Evolutionary conservation across 306 rosid species (phyloP), one percentile per base, ranked within the genome.

Genomic region (Astragalus glycyphyllos): DNA sequence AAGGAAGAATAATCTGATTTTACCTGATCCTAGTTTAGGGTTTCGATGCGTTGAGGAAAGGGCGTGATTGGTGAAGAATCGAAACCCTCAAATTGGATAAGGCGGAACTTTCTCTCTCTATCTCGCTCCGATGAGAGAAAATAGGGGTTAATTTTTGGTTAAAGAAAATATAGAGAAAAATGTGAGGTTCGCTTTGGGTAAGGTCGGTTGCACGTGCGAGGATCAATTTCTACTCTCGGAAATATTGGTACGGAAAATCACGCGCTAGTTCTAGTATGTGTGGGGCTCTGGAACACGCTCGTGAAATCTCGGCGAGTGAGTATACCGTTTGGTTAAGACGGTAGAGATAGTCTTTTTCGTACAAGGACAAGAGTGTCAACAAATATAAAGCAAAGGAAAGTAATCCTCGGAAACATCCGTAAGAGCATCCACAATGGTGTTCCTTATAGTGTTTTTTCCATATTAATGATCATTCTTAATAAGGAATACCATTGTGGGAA

Each of bases 1-100:
- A 32, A 8, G 47, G 11, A 35, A 10, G 1, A 13, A 42, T 31
- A n/a, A 61, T 49, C n/a, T 10, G 35, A 68, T 10, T 48, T 17
- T 72, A 86, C 95, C 95, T 80, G 86, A 84, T 84, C 86, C 73
- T 77, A 84, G 68, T 29, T 82, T 80, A 80, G 89, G 86, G 87
- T 75, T 84, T 76, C 74, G 74, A 64, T 29, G 56, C 50, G 50
- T 62, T 9, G 10, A 41, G 37, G 53, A 10, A 10, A 50, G 34
- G 10, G 13, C 41, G 46, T 11, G 44, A 60, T 60, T 60, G 12
- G 29, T 12, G 58, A 44, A 69, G 48, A 5, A 41, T 32, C 26
- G 78, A 83, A 85, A 75, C 84, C 89, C 76, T 44, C 71, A 68
- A 76, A 47, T 79, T 77, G 83, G 91, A 86, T 68, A 69, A 70